These are phyloP conservation scores for Ustilago curta DNA, from an alignment of 1,284 basidiomycete species.

Conservation along the genomic window DNA sequence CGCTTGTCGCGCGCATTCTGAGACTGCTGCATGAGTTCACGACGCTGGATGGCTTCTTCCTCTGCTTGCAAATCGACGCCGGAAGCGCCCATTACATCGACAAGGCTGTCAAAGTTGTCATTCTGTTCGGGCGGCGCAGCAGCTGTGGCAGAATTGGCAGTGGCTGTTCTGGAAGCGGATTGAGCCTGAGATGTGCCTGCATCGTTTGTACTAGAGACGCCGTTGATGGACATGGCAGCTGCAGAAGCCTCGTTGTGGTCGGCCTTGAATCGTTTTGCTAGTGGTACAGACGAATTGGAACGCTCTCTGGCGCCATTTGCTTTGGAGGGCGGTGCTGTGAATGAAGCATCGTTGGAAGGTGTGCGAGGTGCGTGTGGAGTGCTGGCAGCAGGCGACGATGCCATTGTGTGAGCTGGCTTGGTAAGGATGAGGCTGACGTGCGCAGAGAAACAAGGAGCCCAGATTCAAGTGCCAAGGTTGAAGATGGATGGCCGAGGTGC, in stretches of 20 bases:
- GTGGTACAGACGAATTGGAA: conserved; percentile 28
- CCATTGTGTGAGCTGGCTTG: conserved; percentile 15
- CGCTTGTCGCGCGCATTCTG: conserved; percentile 24
- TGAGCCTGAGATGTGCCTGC: conserved; percentile 10
- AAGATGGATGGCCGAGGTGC: not conserved
- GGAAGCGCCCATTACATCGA: conserved; percentile 63
- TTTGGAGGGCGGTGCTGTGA: conserved; percentile 12
- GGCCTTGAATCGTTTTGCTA: conserved; percentile 43
- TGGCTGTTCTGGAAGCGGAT: not conserved
- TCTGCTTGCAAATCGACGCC: conserved; percentile 66
- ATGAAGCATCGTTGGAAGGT: conserved; percentile 19
- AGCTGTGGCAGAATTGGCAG: conserved; percentile 7
- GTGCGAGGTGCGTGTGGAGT: conserved; percentile 24
- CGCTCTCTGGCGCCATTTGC: conserved; percentile 22
- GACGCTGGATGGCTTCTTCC: conserved; percentile 62
- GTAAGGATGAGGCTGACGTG: not conserved
- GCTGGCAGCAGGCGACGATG: conserved; percentile 30
- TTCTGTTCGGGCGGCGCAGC: conserved; percentile 28
- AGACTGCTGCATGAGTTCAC: conserved; percentile 50
- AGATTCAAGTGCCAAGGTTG: not conserved
- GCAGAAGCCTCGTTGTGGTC: conserved; percentile 26
- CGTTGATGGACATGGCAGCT: conserved; percentile 22
- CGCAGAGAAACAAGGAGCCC: not conserved
- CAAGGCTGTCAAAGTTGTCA: conserved; percentile 58
- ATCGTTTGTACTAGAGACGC: conserved; percentile 12